Evolutionary conservation across 306 rosid species (phyloP), one percentile per base, ranked within the genome.

Genomic region (Dalbergia oliveri): DNA sequence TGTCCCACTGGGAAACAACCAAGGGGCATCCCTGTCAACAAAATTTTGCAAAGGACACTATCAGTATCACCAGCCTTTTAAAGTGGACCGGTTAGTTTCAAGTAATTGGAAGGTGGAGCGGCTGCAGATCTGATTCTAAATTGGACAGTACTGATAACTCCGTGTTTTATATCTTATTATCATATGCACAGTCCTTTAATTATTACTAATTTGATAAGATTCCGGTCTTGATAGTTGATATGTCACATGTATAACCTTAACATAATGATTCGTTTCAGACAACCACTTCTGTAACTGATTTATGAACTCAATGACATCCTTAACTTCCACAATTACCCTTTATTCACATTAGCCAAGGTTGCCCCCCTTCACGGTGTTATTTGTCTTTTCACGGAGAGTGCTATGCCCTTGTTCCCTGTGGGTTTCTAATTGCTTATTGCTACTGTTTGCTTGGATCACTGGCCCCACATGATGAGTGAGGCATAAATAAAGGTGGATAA

Each of bases 171-270:
- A 26, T 26, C 31, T 41, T 9, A 74, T 23, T 13, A 74, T 74
- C 59, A 23, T 23, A 58, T 13, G 68, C 44, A 43, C 45, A 73
- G 10, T 43, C 14, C 11, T 18, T 73, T 44, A 59, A 73, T 74
- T 60, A 59, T 59, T 26, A 26, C 31, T 74, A 23, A 59, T 60
- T 73, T 82, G 71, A 49, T 74, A 33, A 65, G 69, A 71, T 77
- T 71, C n/a, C 73, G 57, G 43, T 9, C 72, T n/a, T n/a, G n/a
- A n/a, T n/a, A n/a, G n/a, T 72, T 68, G 69, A 64, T 87, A 47
- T 78, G 33, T 9, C 15, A 6, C 56, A 10, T 26, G 1, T 26
- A 26, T 86, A 66, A 68, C 69, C 44, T 78, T 66, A 72, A 71
- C 26, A 51, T 80, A 83, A 76, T 76, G 9, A 37, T 63, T 58